phyloP scores from a whole-genome alignment of 441 rosid genomes.

The Erysimum cheiri region DNA sequence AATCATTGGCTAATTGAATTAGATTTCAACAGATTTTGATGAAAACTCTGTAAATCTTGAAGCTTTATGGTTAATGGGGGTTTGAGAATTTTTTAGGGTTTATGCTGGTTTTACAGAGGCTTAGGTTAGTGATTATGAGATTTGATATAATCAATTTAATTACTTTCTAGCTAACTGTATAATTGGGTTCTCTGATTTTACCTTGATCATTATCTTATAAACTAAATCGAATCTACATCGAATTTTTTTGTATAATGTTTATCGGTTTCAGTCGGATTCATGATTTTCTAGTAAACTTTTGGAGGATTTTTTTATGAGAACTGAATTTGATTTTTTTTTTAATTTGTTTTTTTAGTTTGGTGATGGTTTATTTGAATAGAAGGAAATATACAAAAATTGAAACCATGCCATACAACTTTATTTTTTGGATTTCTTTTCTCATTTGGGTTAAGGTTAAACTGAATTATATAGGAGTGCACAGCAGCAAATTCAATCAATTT shows the following conservation, averaged over 20 bases:
- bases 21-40: background rate
- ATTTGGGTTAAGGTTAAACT: background rate
- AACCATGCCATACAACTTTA: background rate
- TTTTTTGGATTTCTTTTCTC: background rate
- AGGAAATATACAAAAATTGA: no score
- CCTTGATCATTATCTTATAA: background rate
- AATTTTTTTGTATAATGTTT: no score
- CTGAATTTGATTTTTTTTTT: no score
- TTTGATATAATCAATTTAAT: background rate
- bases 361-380: no score
- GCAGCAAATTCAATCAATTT: background rate
- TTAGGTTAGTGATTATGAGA: slow-evolving; percentile 1
- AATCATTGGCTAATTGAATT: background rate
- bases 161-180: background rate
- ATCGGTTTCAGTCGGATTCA: no score
- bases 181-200: background rate
- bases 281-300: no score
- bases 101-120: background rate
- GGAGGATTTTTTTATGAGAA: no score
- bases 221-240: no score
- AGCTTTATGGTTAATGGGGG: slow-evolving; percentile 1
- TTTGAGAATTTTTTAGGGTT: slow-evolving; percentile 19
- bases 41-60: background rate
- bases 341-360: no score
- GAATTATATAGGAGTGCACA: background rate